Base-by-base conservation (phyloP, 2,329 filamentous ascomycete genomes). In the Chaetomium sp. region DNA sequence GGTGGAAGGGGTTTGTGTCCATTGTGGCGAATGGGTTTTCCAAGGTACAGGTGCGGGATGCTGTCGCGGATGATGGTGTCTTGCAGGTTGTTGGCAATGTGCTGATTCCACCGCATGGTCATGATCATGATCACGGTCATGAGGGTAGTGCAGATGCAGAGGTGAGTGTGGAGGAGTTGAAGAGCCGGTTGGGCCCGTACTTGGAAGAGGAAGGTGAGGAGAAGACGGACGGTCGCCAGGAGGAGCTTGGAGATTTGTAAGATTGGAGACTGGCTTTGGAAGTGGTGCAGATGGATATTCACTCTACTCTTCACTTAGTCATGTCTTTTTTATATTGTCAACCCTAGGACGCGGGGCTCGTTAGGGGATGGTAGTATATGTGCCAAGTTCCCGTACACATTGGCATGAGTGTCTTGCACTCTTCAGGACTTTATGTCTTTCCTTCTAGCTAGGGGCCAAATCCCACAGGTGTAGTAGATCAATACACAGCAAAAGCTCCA, bases 1-100 rank as follows among this genome's bases (percentile, higher is more conserved):
- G 79, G 11, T 86, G 80, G 64, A 83, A 81, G n/a, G 81, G 86
- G 0, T 84, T 87, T 65, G 82, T 87, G 52, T 78, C 72, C 5
- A 85, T 96, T 59, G 83, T 83, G 67, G 78, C 95, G 65, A 96
- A 96, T 65, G 88, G 85, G 11, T 86, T 85, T 62, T 76, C 78
- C 2, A 75, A 75, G 6, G 87, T 95, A 1, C 74, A 76, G 0
- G 74, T 89, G 6, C 76, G 84, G 59, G 90, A 96, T 67, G 85
- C 78, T 0, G 70, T 94, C 54, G 87, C 86, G 0, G 81, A 79
- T 65, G 88, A 96, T 67, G 91, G 91, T 36, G 90, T 92, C 11
- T 80, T 95, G 40, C 91, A 96, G 55, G 84, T 92, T 12, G 76
- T 94, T 0, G 77, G 79, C 48, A 78, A 78, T 55, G 82, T 96